Evolutionary conservation across 345 rosid genomes (phyloP).

Genomic region (Erucastrum elatum): DNA sequence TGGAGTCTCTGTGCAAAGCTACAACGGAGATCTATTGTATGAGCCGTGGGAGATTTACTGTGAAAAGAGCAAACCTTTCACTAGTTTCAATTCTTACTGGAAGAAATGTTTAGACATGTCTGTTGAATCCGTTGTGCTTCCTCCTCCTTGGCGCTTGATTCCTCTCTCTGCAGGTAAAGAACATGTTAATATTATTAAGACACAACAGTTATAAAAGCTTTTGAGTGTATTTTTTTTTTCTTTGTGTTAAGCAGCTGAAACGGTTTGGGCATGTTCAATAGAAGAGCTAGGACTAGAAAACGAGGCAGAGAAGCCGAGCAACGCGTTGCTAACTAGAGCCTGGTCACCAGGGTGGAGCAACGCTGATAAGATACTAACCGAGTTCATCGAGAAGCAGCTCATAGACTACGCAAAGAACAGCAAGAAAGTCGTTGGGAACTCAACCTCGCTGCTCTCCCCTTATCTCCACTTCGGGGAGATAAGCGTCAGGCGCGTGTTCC

Average conservation of each 20-base stretch:
- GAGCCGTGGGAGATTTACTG: conserved; percentile 93
- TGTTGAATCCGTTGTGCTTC: conserved; percentile 59
- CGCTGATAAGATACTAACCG: conserved; percentile 69
- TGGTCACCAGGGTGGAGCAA: conserved; percentile 97
- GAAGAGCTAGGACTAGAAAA: conserved; percentile 82
- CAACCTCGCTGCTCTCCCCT: conserved; percentile 83
- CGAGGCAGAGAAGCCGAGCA: conserved; percentile 81
- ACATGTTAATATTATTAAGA: background rate
- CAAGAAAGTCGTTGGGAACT: conserved; percentile 56
- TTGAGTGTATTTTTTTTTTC: background rate
- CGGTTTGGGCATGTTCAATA: conserved; percentile 52
- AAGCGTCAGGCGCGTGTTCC: conserved; percentile 85
- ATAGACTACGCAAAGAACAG: conserved; percentile 57
- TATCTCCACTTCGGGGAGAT: conserved; percentile 92
- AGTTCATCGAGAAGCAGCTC: conserved; percentile 68
- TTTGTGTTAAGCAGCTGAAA: conserved; percentile 44
- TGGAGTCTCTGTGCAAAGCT: conserved; percentile 87
- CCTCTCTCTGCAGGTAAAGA: conserved; percentile 57
- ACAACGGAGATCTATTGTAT: conserved; percentile 79
- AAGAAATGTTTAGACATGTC: conserved; percentile 66
- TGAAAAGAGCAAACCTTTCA: conserved; percentile 67
- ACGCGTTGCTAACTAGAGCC: conserved; percentile 77
- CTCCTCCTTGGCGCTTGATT: conserved; percentile 74
- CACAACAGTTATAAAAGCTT: background rate
- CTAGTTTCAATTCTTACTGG: conserved; percentile 72